These are phyloP conservation scores for Cynanchum wilfordii DNA, from an alignment of 257 asterid species.

Conservation along the genomic window DNA sequence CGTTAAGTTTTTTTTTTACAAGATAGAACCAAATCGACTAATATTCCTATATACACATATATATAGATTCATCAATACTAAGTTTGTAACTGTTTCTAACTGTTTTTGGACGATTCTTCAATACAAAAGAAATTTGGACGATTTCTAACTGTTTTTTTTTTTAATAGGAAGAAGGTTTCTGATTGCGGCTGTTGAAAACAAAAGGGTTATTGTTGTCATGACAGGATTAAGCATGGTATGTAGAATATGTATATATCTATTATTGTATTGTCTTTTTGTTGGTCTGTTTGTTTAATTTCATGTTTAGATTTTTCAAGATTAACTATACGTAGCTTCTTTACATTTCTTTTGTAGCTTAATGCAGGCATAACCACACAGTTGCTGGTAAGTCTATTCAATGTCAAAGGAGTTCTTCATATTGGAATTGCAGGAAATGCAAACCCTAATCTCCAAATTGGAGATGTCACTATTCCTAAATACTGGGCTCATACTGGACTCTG, in stretches of 20 bases:
- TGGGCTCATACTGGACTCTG: constrained; percentile 57
- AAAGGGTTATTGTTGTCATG: constrained; percentile 23
- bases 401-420: constrained; percentile 49
- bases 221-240: constrained; percentile 27
- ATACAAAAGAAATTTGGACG: neutral
- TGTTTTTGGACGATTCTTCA: no score
- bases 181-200: constrained; percentile 14
- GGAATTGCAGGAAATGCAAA: constrained; percentile 60
- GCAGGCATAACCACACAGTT: constrained; percentile 52
- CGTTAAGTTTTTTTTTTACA: no score
- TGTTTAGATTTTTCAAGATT: constrained; percentile 1
- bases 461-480: constrained; percentile 45
- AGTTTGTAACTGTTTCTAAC: no score
- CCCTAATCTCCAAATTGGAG: constrained; percentile 38
- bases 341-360: constrained; percentile 29
- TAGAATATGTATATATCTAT: neutral
- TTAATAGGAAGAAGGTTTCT: constrained; percentile 27
- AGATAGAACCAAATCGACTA: no score
- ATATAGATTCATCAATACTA: no score
- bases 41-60: no score
- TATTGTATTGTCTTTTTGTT: neutral
- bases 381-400: constrained; percentile 36
- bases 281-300: no score
- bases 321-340: neutral
- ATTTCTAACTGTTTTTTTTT: neutral